Percentiles rank a stretch among this genome's conserved stretches.
Conservation (phyloP, 805 yeast species). For the Kluyveromyces wickerhamii region DNA sequence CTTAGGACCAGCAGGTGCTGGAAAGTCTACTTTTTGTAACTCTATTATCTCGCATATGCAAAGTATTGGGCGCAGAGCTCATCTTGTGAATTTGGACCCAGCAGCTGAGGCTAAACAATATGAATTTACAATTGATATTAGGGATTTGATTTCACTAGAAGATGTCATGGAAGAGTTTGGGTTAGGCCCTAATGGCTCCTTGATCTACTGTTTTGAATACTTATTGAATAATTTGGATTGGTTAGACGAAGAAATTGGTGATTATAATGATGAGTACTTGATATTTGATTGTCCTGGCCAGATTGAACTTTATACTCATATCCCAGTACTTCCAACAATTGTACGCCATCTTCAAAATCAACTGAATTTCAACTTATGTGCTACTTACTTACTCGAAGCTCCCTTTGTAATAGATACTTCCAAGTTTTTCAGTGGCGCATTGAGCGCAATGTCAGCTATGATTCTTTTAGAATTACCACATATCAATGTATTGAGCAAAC, state of each 20-base stretch:
- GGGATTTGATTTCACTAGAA: conserved; percentile 81
- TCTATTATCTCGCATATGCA: conserved; percentile 83
- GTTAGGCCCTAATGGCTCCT: conserved; percentile 91
- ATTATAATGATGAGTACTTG: conserved; percentile 85
- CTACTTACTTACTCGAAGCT: conserved; percentile 86
- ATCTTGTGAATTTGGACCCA: conserved; percentile 90
- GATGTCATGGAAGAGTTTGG: conserved; percentile 95
- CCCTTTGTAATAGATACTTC: conserved; percentile 86
- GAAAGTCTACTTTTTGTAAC: conserved; percentile 89
- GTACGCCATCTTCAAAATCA: conserved; percentile 76
- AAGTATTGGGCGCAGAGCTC: conserved; percentile 85
- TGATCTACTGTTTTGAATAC: conserved; percentile 90
- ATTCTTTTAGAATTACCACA: conserved; percentile 91
- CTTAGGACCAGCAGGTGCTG: conserved; percentile 97
- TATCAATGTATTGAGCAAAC: conserved; percentile 77
- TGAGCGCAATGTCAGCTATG: conserved; percentile 98
- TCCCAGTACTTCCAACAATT: conserved; percentile 85
- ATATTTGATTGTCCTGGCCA: conserved; percentile 98
- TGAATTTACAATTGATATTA: conserved; percentile 86
- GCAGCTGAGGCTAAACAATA: conserved; percentile 92
- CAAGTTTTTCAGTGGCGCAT: conserved; percentile 90
- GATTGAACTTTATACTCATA: conserved; percentile 88
- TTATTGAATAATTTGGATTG: conserved; percentile 85
- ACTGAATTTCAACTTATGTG: conserved; percentile 82
- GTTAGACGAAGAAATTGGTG: conserved; percentile 96